Conservation (phyloP, 2,329 filamentous ascomycete genomes). For the Pseudocercospora pini-densiflorae region DNA sequence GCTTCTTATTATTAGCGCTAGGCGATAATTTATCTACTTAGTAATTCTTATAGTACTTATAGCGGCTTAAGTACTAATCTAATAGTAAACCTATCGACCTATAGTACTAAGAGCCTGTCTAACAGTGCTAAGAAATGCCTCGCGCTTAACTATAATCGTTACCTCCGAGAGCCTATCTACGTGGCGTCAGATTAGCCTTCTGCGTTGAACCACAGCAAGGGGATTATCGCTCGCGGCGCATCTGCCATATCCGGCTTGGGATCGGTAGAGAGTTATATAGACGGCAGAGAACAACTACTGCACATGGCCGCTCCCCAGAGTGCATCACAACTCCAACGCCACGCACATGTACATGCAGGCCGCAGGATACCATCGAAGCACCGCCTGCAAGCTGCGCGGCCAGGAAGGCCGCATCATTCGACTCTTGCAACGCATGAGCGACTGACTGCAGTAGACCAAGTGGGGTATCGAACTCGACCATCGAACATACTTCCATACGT, state of each 20-base stretch:
- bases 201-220: too few species aligned
- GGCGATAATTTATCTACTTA: too few species aligned
- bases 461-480: background rate
- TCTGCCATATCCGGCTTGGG: background rate
- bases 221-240: background rate
- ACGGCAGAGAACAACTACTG: background rate
- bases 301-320: slow-evolving; percentile 2
- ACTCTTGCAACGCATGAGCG: background rate
- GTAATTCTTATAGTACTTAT: too few species aligned
- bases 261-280: background rate
- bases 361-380: background rate
- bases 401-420: background rate
- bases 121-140: too few species aligned
- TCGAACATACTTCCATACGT: background rate
- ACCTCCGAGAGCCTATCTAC: too few species aligned
- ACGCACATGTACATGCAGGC: background rate
- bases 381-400: background rate
- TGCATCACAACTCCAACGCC: slow-evolving; percentile 1
- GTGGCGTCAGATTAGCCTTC: too few species aligned
- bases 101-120: too few species aligned
- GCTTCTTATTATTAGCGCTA: too few species aligned
- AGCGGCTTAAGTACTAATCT: too few species aligned
- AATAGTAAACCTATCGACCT: too few species aligned
- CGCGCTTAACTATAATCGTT: too few species aligned
- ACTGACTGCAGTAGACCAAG: background rate